Conservation (phyloP, 1,284 basidiomycete species). For the Trametes pubescens region DNA sequence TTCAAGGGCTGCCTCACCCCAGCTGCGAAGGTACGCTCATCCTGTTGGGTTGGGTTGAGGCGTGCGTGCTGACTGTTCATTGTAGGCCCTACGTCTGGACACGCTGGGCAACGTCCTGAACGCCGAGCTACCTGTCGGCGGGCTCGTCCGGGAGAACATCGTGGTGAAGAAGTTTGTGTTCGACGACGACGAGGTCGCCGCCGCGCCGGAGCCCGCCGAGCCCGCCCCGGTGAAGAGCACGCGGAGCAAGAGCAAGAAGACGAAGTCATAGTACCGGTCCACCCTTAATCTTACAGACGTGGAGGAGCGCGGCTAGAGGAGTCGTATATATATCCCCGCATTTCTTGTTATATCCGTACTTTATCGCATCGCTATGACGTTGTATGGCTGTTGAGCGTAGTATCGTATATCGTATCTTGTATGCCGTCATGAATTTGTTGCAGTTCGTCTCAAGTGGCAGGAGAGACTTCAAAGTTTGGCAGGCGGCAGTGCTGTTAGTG, state of each 20-base stretch:
- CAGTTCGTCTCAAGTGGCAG: background rate
- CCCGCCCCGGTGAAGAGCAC: conserved; percentile 56
- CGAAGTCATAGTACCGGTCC: conserved; percentile 34
- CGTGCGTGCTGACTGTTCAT: conserved; percentile 3
- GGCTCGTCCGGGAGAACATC: conserved; percentile 72
- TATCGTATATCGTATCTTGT: conserved; percentile 18
- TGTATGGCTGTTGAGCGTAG: conserved; percentile 19
- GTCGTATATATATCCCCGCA: conserved; percentile 28
- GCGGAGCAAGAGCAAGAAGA: conserved; percentile 53
- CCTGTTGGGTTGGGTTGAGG: background rate
- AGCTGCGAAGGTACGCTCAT: conserved; percentile 64
- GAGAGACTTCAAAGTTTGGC: background rate
- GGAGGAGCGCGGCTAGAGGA: background rate
- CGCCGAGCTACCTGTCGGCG: conserved; percentile 64
- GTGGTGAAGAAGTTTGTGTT: conserved; percentile 85
- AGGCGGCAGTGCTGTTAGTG: background rate
- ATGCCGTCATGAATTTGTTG: background rate
- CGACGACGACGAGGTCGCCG: conserved; percentile 60
- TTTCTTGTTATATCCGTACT: conserved; percentile 32
- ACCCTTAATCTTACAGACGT: background rate
- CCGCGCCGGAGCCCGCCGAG: conserved; percentile 44
- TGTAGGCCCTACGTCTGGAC: conserved; percentile 72
- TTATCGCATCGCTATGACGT: conserved; percentile 30
- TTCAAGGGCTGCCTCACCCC: conserved; percentile 72
- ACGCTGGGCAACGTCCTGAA: conserved; percentile 77